phyloP scores from a whole-genome alignment of 208 protist species.

The Phytomonas sp. region DNA sequence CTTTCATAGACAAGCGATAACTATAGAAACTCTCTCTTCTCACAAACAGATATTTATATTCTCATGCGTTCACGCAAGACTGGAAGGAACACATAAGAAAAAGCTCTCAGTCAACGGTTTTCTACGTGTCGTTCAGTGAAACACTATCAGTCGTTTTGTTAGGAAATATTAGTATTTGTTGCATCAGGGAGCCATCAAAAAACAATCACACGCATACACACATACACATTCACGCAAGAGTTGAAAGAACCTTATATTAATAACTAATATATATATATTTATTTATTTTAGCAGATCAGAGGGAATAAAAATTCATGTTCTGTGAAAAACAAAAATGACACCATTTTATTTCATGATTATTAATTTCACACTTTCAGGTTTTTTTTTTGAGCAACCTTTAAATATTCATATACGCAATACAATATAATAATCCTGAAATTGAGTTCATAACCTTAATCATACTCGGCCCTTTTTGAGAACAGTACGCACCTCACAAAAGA shows the following conservation, averaged over 20 bases:
- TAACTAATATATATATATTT: constrained; percentile 12
- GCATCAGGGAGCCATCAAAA: constrained; percentile 6
- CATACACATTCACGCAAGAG: constrained; percentile 2
- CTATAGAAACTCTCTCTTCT: background rate
- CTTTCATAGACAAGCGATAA: background rate
- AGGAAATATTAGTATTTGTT: constrained; percentile 18
- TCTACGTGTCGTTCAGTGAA: constrained; percentile 8
- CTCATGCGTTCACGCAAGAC: background rate
- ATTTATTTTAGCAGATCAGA: constrained; percentile 9
- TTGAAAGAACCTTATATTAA: constrained; percentile 9
- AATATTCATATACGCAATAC: background rate
- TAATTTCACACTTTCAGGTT: background rate
- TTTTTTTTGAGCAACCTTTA: background rate
- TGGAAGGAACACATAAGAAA: background rate
- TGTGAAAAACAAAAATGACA: constrained; percentile 7
- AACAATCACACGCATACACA: background rate
- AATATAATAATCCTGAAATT: constrained; percentile 5
- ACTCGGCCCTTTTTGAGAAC: too few relatives aligned
- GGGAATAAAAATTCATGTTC: constrained; percentile 5
- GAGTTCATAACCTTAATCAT: too few relatives aligned
- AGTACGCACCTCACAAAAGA: background rate
- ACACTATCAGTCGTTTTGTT: constrained; percentile 34
- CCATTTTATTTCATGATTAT: too few relatives aligned
- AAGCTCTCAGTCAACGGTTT: background rate
- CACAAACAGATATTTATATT: background rate